phyloP scores from a whole-genome alignment of 768 basidiomycete species.

The Sarcodon sp. region DNA sequence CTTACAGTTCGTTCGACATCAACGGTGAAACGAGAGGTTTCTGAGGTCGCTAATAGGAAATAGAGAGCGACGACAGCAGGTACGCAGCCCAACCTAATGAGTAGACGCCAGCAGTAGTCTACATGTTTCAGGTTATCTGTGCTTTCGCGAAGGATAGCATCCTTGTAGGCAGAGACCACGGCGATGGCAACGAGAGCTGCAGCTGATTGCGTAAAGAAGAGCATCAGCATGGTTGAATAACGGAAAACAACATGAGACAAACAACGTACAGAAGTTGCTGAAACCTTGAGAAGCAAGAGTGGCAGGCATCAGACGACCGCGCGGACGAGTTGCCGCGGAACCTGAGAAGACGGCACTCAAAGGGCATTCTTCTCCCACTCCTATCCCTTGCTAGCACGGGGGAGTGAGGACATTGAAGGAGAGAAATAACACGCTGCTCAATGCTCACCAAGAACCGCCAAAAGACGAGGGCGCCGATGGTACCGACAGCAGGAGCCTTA shows the following conservation, averaged over 20 bases:
- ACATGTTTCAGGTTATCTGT: slow-evolving; percentile 29
- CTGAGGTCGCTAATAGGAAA: slow-evolving; percentile 33
- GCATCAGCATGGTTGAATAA: not conserved
- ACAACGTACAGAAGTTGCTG: slow-evolving; percentile 22
- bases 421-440: not conserved
- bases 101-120: slow-evolving; percentile 40
- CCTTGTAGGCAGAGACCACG: slow-evolving; percentile 58
- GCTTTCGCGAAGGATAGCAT: slow-evolving; percentile 32
- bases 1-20: slow-evolving; percentile 35
- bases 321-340: slow-evolving; percentile 30
- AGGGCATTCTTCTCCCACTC: slow-evolving; percentile 36
- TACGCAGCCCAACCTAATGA: slow-evolving; percentile 34
- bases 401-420: not conserved
- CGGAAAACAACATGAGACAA: not conserved
- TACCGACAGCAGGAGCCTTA: slow-evolving; percentile 21
- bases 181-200: slow-evolving; percentile 62
- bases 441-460: slow-evolving; percentile 30
- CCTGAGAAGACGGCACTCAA: slow-evolving; percentile 32
- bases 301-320: slow-evolving; percentile 35
- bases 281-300: slow-evolving; percentile 33
- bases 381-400: slow-evolving; percentile 13
- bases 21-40: slow-evolving; percentile 36
- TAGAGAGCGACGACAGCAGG: slow-evolving; percentile 31
- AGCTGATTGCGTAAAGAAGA: slow-evolving; percentile 24
- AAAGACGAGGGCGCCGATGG: slow-evolving; percentile 29